Base-by-base conservation (phyloP, 805 yeast genomes). In the Kuraishia piskuri region DNA sequence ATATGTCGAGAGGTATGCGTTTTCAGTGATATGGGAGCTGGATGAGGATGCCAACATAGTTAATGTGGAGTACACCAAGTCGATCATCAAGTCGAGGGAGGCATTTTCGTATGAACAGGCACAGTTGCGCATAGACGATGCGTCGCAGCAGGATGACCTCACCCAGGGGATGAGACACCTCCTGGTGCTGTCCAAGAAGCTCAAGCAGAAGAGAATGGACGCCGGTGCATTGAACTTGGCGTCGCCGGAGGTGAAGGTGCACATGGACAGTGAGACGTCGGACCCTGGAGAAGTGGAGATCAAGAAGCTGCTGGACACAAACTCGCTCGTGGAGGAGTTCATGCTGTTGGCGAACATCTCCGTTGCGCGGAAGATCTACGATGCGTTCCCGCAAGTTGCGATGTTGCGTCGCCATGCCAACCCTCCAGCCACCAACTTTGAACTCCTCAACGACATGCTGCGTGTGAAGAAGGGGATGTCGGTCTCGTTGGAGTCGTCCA, bases 181-280 rank as follows among this genome's bases (percentile, higher is more conserved):
- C 58, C 72, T 94, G 52, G 69, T 74, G 49, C 69, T 94, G n/a
- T 91, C 98, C 2, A 88, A 89, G 64, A 83, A 84, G 59, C 74
- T 94, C 62, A 90, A 88, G 67, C 90, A 88, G 68, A 81, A 83
- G 65, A 80, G 99, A 68, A 71, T 91, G 62, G 92, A 86, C 58
- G 94, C 95, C 1, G 99, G 99, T 72, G 99, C 99, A 0, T 78
- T 94, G 66, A 94, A 94, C 67, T 75, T 94, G 60, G 97, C 99
- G 0, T 90, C 97, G 2, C 99, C 99, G 0, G 99, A 94, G 68
- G 99, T 94, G 50, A 92, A 92, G 68, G 96, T 94, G 40, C 94
- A 90, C 61, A 86, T 91, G 85, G 99, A 94, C 63, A 86, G 92
- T 64, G 99, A 94, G 70, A 90, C 98, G 2, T 86, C 96, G 1